Base-by-base conservation (phyloP, 495 filamentous ascomycete genomes). In the Neurospora sp. region DNA sequence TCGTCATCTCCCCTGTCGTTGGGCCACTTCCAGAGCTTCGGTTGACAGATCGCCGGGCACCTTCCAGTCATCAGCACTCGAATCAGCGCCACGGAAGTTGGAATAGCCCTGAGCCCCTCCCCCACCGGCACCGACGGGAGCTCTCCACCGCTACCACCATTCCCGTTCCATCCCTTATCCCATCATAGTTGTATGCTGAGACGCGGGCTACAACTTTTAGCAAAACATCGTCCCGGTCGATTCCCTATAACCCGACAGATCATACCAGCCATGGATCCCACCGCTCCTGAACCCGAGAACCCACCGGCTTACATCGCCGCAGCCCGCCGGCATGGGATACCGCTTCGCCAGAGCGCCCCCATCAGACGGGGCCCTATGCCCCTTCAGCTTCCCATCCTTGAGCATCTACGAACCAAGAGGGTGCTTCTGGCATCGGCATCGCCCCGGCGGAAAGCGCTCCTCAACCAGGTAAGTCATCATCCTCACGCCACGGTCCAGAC, bases 351-450 rank as follows among this genome's bases (percentile, higher is more conserved):
- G 71, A 72, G 75, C 72, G 79, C 75, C 42, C 80, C 79, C 22
- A 74, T 75, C 73, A 73, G 71, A 41, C 78, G 75, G 48, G 83
- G 82, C 3, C 85, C 86, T 0, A 81, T 81, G 66, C 93, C 93
- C 22, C 88, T 98, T 72, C 81, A 91, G 75, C 87, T 98, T 4
- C 94, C 96, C 9, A 87, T 91, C 70, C 85, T 99, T 35, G 88
- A 87, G 71, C 81, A 86, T 78, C 88, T 98, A 69, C 87, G 89
- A 75, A 85, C 83, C 53, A 91, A 91, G 79, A 87, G 95, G 72
- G 87, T 95, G 10, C 91, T 99, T 76, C 90, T 99, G 11, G 96
- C 96, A 74, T 97, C 93, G 3, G 87, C 90, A 59, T 97, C 93
- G 1, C 96, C 96, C 0, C 87, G 96, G 16, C 88, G 96, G 35